Conservation (phyloP, 345 rosid species). For the Raphanus raphanistrum region DNA sequence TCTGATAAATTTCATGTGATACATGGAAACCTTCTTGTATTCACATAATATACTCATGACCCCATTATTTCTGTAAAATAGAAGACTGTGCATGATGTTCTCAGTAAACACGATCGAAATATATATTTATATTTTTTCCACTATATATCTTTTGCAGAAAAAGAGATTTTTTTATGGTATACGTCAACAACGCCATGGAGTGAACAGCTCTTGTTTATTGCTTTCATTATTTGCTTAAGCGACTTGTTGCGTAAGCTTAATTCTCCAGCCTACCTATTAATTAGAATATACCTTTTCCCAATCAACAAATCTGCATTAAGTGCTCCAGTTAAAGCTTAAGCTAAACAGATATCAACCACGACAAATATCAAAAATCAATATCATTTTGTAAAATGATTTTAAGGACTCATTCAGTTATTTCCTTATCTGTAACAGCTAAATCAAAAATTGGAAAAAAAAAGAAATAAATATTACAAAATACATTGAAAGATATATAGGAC, state of each 20-base stretch:
- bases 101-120: not conserved
- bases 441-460: not conserved
- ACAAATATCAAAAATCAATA: not conserved
- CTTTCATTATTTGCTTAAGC: constrained; percentile 10
- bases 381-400: not conserved
- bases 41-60: not conserved
- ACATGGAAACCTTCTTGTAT: not conserved
- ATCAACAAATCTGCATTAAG: not conserved
- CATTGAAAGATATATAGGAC: not conserved
- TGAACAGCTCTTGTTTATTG: constrained; percentile 27
- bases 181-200: constrained; percentile 18
- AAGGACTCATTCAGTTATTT: not conserved
- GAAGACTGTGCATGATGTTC: not conserved
- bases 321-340: not conserved
- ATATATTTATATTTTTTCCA: not conserved
- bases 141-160: not conserved
- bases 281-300: not conserved
- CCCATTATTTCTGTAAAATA: not conserved
- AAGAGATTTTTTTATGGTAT: not conserved
- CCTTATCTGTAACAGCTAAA: not conserved
- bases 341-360: not conserved
- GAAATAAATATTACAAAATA: not conserved
- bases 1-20: not conserved
- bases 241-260: constrained; percentile 20
- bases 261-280: not conserved